A percentile compares a stretch with the other conserved stretches of the same genome.
phyloP scores from a whole-genome alignment of 495 filamentous ascomycete species.

The Trichocladium antarcticum region DNA sequence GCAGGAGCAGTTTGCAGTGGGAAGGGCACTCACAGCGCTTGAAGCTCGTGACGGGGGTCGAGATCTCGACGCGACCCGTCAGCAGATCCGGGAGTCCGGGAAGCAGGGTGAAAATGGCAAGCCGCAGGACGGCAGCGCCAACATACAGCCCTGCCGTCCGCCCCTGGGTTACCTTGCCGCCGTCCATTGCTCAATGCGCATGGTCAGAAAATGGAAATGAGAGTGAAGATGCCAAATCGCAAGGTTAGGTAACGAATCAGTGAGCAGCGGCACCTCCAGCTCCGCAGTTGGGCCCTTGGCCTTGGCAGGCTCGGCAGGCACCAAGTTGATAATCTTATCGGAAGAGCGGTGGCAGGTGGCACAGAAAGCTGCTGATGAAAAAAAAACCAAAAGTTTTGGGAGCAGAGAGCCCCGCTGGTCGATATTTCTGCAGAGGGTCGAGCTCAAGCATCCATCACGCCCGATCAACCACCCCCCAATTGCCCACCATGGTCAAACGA shows the following conservation, averaged over 20 bases:
- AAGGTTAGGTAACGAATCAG: constrained; percentile 8
- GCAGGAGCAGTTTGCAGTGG: not conserved
- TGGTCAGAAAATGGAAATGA: constrained; percentile 10
- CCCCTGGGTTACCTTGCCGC: constrained; percentile 37
- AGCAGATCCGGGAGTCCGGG: constrained; percentile 77
- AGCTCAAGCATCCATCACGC: not conserved
- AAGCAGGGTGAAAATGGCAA: constrained; percentile 69
- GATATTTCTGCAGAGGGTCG: not conserved
- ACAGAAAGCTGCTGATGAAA: constrained; percentile 21
- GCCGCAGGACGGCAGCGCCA: constrained; percentile 65
- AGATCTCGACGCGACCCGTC: constrained; percentile 87
- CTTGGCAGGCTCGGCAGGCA: constrained; percentile 5
- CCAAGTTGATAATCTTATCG: constrained; percentile 15
- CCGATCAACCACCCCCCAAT: not conserved
- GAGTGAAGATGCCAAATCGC: constrained; percentile 6
- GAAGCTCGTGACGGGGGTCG: constrained; percentile 94
- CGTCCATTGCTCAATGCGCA: constrained; percentile 36
- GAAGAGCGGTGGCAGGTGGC: constrained; percentile 17
- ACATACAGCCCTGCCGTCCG: constrained; percentile 65
- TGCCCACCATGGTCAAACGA: constrained; percentile 57
- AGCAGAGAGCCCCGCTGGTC: not conserved
- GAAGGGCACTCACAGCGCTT: constrained; percentile 61
- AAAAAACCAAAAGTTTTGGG: constrained; percentile 28
- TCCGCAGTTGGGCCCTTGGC: not conserved
- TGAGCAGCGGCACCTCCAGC: constrained; percentile 5